Base-by-base conservation (phyloP, 1,139 yeast species). In the Spathaspora sp. region DNA sequence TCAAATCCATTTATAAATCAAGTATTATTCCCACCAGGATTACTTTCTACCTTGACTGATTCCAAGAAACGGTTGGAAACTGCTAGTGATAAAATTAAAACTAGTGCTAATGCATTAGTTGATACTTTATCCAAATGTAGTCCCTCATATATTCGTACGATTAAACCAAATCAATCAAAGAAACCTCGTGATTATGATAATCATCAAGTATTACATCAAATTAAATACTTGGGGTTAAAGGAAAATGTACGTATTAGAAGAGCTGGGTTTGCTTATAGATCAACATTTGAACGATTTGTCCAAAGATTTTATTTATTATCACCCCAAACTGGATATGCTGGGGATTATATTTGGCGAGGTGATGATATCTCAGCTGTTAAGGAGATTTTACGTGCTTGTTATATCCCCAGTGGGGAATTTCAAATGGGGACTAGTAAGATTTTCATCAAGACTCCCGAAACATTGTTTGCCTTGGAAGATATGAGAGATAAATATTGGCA, bases 401-500 rank as follows among this genome's bases (percentile, higher is more conserved):
- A 83, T 43, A 89, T 95, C 49, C 97, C 97, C 5, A 58, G 72
- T 1, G 62, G 83, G 7, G 99, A 95, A 63, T 95, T 77, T 67
- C 99, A 95, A 67, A 72, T 93, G 70, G 99, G 99, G 61, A 86
- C 86, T 1, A 80, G 96, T n/a, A 93, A 90, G 65, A 95, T 93
- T 2, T 95, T 95, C 64, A 90, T 95, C 65, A 95, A 95, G 61
- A 89, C 96, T 10, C 99, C 99, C 7, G 99, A 95, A 62, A 93
- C 99, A 0, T 74, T 95, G 56, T 95, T 95, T 66, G 97, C 97
- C 0, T 72, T 95, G 50, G 99, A 95, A 68, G 95, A 89, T 59
- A 84, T 91, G 95, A 82, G 99, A 65, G 99, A 95, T 60, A 87
- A 85, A 70, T 95, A 90, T 64, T 95, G 99, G 99, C 95, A 90